phyloP scores from a whole-genome alignment of 2,329 filamentous ascomycete genomes.

The Epichloe sylvatica region DNA sequence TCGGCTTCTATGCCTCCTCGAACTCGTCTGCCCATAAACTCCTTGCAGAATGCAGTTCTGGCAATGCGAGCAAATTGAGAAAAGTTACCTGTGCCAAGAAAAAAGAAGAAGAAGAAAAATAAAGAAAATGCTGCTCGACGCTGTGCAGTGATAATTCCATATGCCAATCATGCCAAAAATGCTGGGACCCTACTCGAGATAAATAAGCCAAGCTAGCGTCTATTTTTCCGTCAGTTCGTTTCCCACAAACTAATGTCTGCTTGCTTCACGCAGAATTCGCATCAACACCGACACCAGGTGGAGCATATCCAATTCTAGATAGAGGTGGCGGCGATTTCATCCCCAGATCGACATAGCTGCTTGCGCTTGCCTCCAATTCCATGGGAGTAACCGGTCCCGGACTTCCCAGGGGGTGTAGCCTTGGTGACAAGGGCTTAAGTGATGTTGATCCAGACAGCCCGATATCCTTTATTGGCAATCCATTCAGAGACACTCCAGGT shows the following conservation, averaged over 20 bases:
- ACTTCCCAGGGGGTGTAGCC: constrained; percentile 39
- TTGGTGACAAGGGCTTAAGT: constrained; percentile 35
- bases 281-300: background rate
- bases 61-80: background rate
- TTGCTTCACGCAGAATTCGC: background rate
- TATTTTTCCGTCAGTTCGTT: background rate
- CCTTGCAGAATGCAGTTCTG: background rate
- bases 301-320: background rate
- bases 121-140: background rate
- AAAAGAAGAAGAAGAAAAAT: background rate
- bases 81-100: background rate
- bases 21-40: background rate
- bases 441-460: constrained; percentile 24
- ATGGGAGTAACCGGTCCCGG: constrained; percentile 49
- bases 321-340: background rate
- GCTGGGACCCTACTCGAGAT: too few species aligned
- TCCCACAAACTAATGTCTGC: background rate
- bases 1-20: background rate
- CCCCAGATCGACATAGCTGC: constrained; percentile 23
- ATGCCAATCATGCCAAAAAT: background rate
- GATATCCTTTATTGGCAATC: constrained; percentile 22
- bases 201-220: background rate
- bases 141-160: background rate
- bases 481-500: constrained; percentile 20
- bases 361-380: constrained; percentile 31